Evolutionary conservation across 2,329 filamentous ascomycete species (phyloP).

Genomic region (Knufia fluminis): DNA sequence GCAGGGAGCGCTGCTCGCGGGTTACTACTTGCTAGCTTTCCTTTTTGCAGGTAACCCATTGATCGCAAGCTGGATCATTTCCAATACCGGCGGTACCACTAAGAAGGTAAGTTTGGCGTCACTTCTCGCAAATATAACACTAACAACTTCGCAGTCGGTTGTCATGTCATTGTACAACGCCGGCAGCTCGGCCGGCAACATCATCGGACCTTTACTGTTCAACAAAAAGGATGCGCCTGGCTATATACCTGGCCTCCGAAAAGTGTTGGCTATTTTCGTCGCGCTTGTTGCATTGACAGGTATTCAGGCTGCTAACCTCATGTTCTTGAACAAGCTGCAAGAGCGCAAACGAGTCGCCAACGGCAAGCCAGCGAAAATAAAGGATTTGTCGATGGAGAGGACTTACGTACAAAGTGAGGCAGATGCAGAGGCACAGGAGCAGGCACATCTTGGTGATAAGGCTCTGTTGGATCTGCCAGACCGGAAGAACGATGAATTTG

Average conservation of each 20-base stretch:
- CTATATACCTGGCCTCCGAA: slow-evolving; percentile 50
- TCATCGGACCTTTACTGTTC: slow-evolving; percentile 58
- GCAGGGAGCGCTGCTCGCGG: slow-evolving; percentile 45
- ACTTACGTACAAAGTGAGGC: slow-evolving; percentile 30
- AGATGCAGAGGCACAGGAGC: slow-evolving; percentile 26
- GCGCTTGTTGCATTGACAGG: slow-evolving; percentile 45
- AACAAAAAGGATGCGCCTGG: slow-evolving; percentile 46
- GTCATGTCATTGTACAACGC: slow-evolving; percentile 58
- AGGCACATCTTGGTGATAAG: slow-evolving; percentile 21
- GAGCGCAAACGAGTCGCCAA: slow-evolving; percentile 45
- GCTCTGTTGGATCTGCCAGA: slow-evolving; percentile 53
- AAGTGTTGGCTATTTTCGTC: slow-evolving; percentile 47
- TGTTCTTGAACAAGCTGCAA: slow-evolving; percentile 50
- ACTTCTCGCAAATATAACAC: not conserved
- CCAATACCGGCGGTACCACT: slow-evolving; percentile 58
- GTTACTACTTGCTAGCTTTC: slow-evolving; percentile 59
- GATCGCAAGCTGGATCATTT: slow-evolving; percentile 59
- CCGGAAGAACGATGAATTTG: slow-evolving; percentile 57
- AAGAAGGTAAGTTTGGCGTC: slow-evolving; percentile 40
- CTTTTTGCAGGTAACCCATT: slow-evolving; percentile 58
- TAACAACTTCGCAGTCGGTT: slow-evolving; percentile 33
- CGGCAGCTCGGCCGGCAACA: slow-evolving; percentile 54
- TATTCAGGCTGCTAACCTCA: slow-evolving; percentile 47
- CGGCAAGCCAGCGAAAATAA: slow-evolving; percentile 52
- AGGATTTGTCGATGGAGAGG: slow-evolving; percentile 53